Base-by-base conservation (phyloP, 1,139 yeast species). In the Candida sanyaensis region DNA sequence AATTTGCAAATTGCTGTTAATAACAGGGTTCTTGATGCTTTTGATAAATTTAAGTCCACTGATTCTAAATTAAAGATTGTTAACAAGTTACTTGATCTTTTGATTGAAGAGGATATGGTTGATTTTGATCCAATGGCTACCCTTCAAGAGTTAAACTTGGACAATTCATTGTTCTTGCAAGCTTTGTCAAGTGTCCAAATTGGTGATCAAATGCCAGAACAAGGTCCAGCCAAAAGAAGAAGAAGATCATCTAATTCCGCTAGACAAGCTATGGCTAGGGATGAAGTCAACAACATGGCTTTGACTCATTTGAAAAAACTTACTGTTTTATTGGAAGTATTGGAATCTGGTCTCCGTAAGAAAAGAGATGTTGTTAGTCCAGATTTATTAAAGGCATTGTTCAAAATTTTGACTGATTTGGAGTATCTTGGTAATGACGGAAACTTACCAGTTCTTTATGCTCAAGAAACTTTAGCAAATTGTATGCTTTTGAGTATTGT, bases 401-500 rank as follows among this genome's bases (percentile, higher is more conserved):
- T 95, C 69, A 81, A 80, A 52, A 78, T 89, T 41, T 76, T 93
- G 45, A 86, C 95, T 44, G 98, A 93, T 63, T 77, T 92, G 57
- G 91, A 92, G 62, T 84, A 95, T 37, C 75, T 93, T 49, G 97
- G 96, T 44, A 84, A 84, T 52, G 98, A 92, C 63, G 96, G 97
- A 33, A 89, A 90, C 51, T 74, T 93, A 51, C 97, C 99, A 7
- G 93, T 92, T 5, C 75, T 88, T 42, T 93, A 92, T 60, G 87
- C 96, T 1, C 96, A 93, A 67, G 98, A 93, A 65, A 83, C 93
- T 0, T 73, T 93, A 55, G 96, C 97, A 2, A 81, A 89, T 44
- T 88, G 96, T 66, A 86, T 93, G 90, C 77, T 84, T 45, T 81
- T 81, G 55, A 77, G 86, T 36, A 86, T 93, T 39, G 75, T 79